Percentiles rank a stretch among this genome's conserved stretches.
Evolutionary conservation across 2,329 filamentous ascomycete species (phyloP).

Genomic region (Aspergillus awamori): DNA sequence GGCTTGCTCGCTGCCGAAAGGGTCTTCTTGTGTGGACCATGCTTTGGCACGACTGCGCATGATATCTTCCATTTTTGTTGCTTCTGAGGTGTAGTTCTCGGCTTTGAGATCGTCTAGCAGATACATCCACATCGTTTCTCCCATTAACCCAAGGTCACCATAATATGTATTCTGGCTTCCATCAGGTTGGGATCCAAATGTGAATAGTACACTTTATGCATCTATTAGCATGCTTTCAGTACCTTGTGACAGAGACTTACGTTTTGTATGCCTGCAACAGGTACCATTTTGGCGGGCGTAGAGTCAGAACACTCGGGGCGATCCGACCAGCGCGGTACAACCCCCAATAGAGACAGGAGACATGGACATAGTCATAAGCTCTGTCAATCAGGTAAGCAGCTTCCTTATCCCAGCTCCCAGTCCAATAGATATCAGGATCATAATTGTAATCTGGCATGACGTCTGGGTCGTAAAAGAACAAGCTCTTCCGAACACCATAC

Average conservation of each 20-base stretch:
- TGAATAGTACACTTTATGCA: neutral
- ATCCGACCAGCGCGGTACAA: conserved; percentile 58
- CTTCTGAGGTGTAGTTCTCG: conserved; percentile 50
- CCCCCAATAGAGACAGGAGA: conserved; percentile 59
- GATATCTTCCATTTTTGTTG: conserved; percentile 43
- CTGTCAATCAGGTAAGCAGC: conserved; percentile 52
- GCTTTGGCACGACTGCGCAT: conserved; percentile 55
- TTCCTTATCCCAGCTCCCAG: conserved; percentile 53
- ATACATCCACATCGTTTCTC: conserved; percentile 60
- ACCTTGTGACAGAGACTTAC: conserved; percentile 23
- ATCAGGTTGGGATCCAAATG: neutral
- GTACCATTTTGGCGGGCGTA: conserved; percentile 61
- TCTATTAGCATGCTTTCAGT: neutral
- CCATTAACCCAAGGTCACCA: conserved; percentile 53
- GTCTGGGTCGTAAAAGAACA: conserved; percentile 60
- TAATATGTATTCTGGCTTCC: conserved; percentile 14
- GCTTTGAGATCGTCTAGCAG: conserved; percentile 55
- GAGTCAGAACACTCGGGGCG: conserved; percentile 49
- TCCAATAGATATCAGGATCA: conserved; percentile 50
- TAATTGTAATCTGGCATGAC: conserved; percentile 51
- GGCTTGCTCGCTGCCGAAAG: conserved; percentile 64
- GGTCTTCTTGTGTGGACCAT: conserved; percentile 57
- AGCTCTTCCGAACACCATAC: conserved; percentile 57
- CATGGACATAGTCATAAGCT: conserved; percentile 64
- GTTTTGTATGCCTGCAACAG: conserved; percentile 58